Percentiles rank a stretch among this genome's conserved stretches.
phyloP scores from a whole-genome alignment of 805 yeast species.

The Metschnikowia vanudenii region DNA sequence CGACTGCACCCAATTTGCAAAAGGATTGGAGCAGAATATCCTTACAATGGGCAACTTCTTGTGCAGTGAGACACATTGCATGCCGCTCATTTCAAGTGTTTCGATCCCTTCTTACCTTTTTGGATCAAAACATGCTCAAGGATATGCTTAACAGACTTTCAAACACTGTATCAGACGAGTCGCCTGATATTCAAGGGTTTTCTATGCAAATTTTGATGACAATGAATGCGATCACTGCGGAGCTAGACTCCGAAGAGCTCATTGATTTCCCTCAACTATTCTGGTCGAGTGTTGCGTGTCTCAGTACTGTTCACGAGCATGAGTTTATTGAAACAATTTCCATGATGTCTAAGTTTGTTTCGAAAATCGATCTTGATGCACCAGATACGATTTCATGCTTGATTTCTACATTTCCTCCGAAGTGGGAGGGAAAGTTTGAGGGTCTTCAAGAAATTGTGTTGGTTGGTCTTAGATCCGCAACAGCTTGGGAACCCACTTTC shows the following conservation, averaged over 20 bases:
- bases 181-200: conserved; percentile 90
- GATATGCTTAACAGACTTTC: conserved; percentile 93
- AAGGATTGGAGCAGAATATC: conserved; percentile 84
- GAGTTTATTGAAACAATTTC: conserved; percentile 89
- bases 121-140: conserved; percentile 84
- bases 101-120: conserved; percentile 73
- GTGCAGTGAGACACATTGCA: conserved; percentile 95
- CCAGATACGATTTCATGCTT: conserved; percentile 82
- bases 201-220: conserved; percentile 98
- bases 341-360: conserved; percentile 74
- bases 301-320: conserved; percentile 86
- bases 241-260: conserved; percentile 71
- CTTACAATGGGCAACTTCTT: conserved; percentile 92
- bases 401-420: conserved; percentile 84
- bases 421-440: conserved; percentile 93
- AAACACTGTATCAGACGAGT: conserved; percentile 87
- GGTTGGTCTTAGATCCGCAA: conserved; percentile 80
- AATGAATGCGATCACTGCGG: conserved; percentile 86
- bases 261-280: conserved; percentile 89
- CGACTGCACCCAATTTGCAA: conserved; percentile 53
- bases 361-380: conserved; percentile 82
- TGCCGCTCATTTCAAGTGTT: conserved; percentile 94
- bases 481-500: conserved; percentile 75
- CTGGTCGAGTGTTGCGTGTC: conserved; percentile 92
- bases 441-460: conserved; percentile 79